Base-by-base conservation (phyloP, 2,329 filamentous ascomycete species). In the Camillea tinctor region DNA sequence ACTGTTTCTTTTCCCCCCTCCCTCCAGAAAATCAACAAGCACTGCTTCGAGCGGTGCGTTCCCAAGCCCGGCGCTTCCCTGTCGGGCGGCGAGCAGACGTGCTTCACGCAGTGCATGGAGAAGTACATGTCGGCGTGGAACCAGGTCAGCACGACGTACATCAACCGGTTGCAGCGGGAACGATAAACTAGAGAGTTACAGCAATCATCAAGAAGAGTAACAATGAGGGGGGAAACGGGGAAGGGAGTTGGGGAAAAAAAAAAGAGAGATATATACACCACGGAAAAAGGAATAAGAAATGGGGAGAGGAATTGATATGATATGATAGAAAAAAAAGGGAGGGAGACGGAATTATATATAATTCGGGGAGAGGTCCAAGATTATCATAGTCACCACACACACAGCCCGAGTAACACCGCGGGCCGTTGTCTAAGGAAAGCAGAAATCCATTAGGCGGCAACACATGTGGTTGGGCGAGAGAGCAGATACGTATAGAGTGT, bases 121-220 rank as follows among this genome's bases (percentile, higher is more conserved):
- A 93, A 93, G 77, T 94, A 93, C 81, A 91, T 93, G 81, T 79
- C 82, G 30, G 84, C 89, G 11, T 94, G 91, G 91, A 93, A 93
- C 77, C 79, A 84, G 64, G 87, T 91, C 71, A 90, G 88, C 78
- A 76, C 81, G 53, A 81, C 87, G 49, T 92, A 92, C 74, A 84
- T 92, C 70, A 76, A 76, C 64, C 82, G 85, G 67, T 75, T 87
- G 76, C 86, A 88, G 75, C 81, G 82, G 66, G 87, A 88, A 78
- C 78, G 60, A 23, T 65, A 30, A 30, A 30, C 13, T 9, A 2
- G 36, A 15, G 36, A 44, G 36, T 11, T 15, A 44, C 2, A 40
- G 36, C 6, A 30, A 6, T 13, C 26, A 30, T 30, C 26, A 30
- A 30, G 26, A 13, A 13, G 26, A 13, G 26, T 30, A n/a, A 30